These are phyloP conservation scores for Penicillium sp. DNA, from an alignment of 2,329 filamentous ascomycete species.

Conservation along the genomic window DNA sequence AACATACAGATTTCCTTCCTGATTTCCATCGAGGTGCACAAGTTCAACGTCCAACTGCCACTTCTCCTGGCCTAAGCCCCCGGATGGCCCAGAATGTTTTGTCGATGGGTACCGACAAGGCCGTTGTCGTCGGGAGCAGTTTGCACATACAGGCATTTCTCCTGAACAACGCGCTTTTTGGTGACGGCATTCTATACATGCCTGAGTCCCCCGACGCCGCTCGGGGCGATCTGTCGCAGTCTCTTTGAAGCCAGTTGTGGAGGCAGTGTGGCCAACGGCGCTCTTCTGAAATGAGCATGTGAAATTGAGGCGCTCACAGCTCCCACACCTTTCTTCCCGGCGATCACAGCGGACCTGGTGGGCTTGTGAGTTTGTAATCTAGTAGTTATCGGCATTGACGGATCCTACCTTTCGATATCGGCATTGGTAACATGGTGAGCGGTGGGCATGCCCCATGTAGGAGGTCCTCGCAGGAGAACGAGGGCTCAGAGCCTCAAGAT, in stretches of 20 bases:
- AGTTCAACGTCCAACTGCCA: too few relatives aligned
- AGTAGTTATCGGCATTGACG: too few relatives aligned
- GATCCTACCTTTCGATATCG: conserved; percentile 12
- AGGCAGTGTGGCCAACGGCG: background rate
- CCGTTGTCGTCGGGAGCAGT: conserved; percentile 7
- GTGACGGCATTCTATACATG: conserved; percentile 9
- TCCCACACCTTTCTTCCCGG: conserved; percentile 3
- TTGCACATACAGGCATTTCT: conserved; percentile 9
- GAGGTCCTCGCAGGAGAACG: too few relatives aligned
- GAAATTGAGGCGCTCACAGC: conserved; percentile 11
- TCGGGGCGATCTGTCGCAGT: conserved; percentile 5
- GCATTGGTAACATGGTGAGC: conserved; percentile 12
- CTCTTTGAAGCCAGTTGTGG: background rate
- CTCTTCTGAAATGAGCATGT: conserved; percentile 9
- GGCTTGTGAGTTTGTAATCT: too few relatives aligned
- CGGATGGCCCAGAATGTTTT: too few relatives aligned
- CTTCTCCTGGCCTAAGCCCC: too few relatives aligned
- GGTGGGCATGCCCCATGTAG: conserved; percentile 11
- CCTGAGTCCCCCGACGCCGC: conserved; percentile 8
- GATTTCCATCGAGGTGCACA: too few relatives aligned
- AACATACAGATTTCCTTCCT: too few relatives aligned
- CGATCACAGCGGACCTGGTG: conserved; percentile 13
- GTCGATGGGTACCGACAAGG: conserved; percentile 7
- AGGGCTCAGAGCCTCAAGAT: too few relatives aligned
- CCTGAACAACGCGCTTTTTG: conserved; percentile 12